Evolutionary conservation across 2,329 filamentous ascomycete genomes (phyloP), one percentile per base, ranked within the genome.

Genomic region (Colletotrichum sp.): DNA sequence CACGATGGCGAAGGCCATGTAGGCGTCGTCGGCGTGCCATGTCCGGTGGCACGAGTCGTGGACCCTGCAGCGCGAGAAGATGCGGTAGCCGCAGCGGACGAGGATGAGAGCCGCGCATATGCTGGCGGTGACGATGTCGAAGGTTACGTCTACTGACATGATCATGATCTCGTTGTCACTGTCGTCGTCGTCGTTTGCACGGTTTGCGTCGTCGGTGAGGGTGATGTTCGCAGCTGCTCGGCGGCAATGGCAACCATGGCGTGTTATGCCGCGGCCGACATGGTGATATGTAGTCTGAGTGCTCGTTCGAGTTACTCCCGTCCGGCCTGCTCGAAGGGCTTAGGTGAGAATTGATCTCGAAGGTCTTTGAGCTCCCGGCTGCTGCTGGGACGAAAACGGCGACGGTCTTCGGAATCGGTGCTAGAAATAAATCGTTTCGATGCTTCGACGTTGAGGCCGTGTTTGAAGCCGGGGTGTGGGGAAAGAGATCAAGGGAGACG

Each of bases 21-120:
- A 83, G 36, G 81, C 79, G 64, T 83, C 82, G 75, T 83, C 82
- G 77, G 78, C 77, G 75, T 81, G 82, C 82, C 82, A 83, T 21
- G 67, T 79, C 1, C 82, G 81, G 66, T 83, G 82, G 73, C 82
- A 83, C 28, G 79, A 78, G 13, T 60, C 65, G 76, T 83, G 82
- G 12, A 79, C 71, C 24, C 77, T 77, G 71, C 82, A 83, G 21
- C 80, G 81, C 67, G 75, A 80, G 3, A 83, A 21, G 10, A 81
- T 24, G 21, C 82, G 81, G 72, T 83, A 83, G 32, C 77, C 34
- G 62, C 80, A 81, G 63, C 82, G 82, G 28, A 78, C 75, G 68
- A 82, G 39, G 55, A 83, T 83, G 67, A 83, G 80, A 10, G 74
- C 44, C 26, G 78, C 76, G 77, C 81, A 83, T 59, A 82, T 71